Conservation (phyloP, 148 eudicot genomes). For the Chenopodium album region DNA sequence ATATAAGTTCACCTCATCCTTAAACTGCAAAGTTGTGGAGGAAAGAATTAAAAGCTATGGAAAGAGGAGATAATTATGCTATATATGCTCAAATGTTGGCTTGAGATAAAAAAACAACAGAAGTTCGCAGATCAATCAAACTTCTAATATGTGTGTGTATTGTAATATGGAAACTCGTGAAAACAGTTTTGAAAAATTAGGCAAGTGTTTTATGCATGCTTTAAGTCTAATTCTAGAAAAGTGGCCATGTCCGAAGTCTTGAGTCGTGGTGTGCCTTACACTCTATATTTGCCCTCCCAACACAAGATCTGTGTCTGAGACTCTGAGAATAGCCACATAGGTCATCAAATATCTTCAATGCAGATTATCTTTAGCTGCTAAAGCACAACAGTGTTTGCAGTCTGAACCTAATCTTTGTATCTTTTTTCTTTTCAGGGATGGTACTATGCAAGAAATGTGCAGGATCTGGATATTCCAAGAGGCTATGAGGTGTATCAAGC, state of each 20-base stretch:
- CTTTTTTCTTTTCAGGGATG: constrained; percentile 47
- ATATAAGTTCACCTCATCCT: background rate
- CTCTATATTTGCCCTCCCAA: background rate
- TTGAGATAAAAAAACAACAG: background rate
- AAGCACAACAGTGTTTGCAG: background rate
- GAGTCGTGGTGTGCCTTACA: background rate
- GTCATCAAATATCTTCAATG: background rate
- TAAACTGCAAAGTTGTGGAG: background rate
- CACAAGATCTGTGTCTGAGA: background rate
- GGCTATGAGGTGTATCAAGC: constrained; percentile 45
- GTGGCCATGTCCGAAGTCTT: background rate
- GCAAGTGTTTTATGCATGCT: background rate
- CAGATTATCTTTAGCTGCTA: background rate
- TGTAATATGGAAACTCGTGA: background rate
- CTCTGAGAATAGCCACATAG: background rate
- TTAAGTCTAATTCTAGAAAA: background rate
- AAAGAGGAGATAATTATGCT: background rate
- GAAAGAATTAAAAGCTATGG: background rate
- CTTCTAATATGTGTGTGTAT: background rate
- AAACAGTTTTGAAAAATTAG: background rate
- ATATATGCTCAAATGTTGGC: background rate
- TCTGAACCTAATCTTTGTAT: background rate
- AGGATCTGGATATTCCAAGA: constrained; percentile 86
- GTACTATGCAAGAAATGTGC: constrained; percentile 88
- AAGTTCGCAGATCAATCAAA: background rate